phyloP scores from a whole-genome alignment of 2,329 filamentous ascomycete species.

The Verticillium dahliae region DNA sequence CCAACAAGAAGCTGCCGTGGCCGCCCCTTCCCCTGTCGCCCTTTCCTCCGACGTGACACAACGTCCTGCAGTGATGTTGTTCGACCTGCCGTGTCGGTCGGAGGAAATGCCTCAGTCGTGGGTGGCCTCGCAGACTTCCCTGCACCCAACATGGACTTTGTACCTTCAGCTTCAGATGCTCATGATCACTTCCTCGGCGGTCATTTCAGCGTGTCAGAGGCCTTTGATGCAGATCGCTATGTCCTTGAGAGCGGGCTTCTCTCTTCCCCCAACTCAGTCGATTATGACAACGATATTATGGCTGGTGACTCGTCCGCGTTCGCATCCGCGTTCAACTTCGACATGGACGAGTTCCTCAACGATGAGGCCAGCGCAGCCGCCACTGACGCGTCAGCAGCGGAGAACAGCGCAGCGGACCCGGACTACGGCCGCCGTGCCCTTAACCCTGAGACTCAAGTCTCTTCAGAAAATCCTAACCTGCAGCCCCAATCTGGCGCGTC shows the following conservation, averaged over 20 bases:
- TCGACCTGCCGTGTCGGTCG: constrained; percentile 99
- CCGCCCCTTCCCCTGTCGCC: constrained; percentile 17
- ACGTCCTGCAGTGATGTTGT: constrained; percentile 99
- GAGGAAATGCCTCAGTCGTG: constrained; percentile 49
- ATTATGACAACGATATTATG: constrained; percentile 63
- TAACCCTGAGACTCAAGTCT: constrained; percentile 54
- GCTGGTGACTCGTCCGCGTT: constrained; percentile 51
- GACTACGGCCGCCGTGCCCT: constrained; percentile 44
- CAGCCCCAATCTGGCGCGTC: constrained; percentile 70
- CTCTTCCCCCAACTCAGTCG: constrained; percentile 63
- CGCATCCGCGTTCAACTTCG: constrained; percentile 34
- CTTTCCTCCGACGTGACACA: constrained; percentile 82
- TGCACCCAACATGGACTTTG: constrained; percentile 32
- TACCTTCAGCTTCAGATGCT: constrained; percentile 51
- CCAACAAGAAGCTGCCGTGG: constrained; percentile 18
- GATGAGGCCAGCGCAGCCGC: constrained; percentile 39
- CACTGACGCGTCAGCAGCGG: constrained; percentile 38
- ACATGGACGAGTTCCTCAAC: constrained; percentile 50
- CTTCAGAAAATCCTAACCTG: constrained; percentile 63
- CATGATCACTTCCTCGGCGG: constrained; percentile 61
- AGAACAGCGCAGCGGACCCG: constrained; percentile 43
- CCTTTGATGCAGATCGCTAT: constrained; percentile 67
- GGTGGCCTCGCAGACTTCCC: constrained; percentile 34
- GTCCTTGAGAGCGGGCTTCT: constrained; percentile 71
- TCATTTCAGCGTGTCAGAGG: constrained; percentile 62